Evolutionary conservation across 1,284 basidiomycete species (phyloP).

Genomic region (Ceratobasidium sp.): DNA sequence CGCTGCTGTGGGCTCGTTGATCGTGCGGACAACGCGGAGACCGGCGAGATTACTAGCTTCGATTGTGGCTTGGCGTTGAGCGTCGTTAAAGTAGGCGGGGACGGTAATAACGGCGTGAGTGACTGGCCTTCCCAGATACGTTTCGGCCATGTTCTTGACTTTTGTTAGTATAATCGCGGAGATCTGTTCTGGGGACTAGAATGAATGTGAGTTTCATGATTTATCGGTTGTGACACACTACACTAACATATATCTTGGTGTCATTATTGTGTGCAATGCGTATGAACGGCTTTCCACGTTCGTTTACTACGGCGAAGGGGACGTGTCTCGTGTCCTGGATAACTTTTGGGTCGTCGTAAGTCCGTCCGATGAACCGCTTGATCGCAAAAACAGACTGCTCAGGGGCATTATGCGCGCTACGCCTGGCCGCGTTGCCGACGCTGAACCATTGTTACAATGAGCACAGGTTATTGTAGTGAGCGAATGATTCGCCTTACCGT

Average conservation of each 20-base stretch:
- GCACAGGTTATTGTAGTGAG: not conserved
- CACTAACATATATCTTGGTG: constrained; percentile 60
- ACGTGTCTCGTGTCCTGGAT: constrained; percentile 45
- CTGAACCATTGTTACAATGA: not conserved
- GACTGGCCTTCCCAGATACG: not conserved
- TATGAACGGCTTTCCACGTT: constrained; percentile 68
- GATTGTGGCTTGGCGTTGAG: constrained; percentile 68
- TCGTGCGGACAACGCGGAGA: constrained; percentile 66
- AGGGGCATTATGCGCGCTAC: not conserved
- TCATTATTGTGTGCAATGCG: constrained; percentile 68
- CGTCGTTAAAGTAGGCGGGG: constrained; percentile 70
- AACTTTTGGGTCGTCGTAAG: not conserved
- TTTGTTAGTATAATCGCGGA: not conserved
- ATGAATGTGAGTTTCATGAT: constrained; percentile 25
- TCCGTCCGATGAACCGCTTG: not conserved
- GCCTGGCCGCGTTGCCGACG: constrained; percentile 69
- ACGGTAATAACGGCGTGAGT: constrained; percentile 67
- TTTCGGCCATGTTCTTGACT: not conserved
- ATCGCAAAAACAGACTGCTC: not conserved
- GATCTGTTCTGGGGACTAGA: not conserved
- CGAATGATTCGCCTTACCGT: constrained; percentile 52
- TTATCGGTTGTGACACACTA: not conserved
- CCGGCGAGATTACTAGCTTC: constrained; percentile 66
- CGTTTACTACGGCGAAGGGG: constrained; percentile 68
- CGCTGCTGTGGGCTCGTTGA: constrained; percentile 68